Base-by-base conservation (phyloP, 2,329 filamentous ascomycete genomes). In the Talaromyces rugulosus region DNA sequence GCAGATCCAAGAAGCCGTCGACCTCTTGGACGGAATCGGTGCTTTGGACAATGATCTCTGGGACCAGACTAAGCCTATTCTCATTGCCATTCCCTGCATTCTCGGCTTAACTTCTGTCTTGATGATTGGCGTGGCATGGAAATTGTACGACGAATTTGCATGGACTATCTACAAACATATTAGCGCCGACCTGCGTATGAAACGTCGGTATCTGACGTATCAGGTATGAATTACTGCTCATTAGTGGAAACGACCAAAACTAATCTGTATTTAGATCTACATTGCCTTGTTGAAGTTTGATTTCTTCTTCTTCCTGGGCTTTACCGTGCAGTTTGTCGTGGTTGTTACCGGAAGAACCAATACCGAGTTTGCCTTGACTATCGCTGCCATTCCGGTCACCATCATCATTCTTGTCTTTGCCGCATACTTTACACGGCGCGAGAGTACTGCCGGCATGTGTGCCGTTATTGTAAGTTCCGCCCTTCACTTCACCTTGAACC, bases 111-210 rank as follows among this genome's bases (percentile, higher is more conserved):
- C 86, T 33, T 94, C 90, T 2, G 66, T 93, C 5, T 71, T 87
- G 59, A 88, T 98, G 82, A 83, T 82, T 14, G 89, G 92, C 65
- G 81, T 93, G 58, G 88, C 94, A 2, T 98, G 92, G 90, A 97
- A 96, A 80, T 84, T 99, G 34, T 98, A 99, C 74, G 92, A 96
- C 72, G 94, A 97, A 76, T 99, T 99, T 77, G 94, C 95, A 11
- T 99, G 95, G 95, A 95, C 95, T 62, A 99, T 99, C 72, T 92
- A 99, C 78, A 99, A 99, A 82, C 93, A 96, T 77, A 99, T 99
- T 74, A 96, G 93, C 72, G 95, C 95, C 58, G 95, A 99, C 80
- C 86, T 97, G 73, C 88, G 92, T 70, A 92, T 99, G 89, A 98
- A 97, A 84, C 89, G 93, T 79, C 88, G 95, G 66, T 99, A 96